Evolutionary conservation across 1,139 yeast genomes (phyloP).

Genomic region (Wickerhamomyces sp.): DNA sequence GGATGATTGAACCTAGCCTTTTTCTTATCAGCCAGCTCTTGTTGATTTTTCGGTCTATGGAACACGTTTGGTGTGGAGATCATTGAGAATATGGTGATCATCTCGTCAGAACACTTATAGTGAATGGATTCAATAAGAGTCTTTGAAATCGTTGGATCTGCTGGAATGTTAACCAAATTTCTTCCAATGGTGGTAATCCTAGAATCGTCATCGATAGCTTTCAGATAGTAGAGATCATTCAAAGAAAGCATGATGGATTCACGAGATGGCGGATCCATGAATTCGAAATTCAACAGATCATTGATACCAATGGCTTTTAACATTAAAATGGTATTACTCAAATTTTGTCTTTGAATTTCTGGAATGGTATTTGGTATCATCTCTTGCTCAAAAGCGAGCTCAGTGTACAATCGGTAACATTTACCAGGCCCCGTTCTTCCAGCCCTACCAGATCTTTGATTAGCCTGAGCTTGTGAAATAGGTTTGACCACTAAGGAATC

Average conservation of each 20-base stretch:
- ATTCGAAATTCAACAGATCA: conserved; percentile 21
- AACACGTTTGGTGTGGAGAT: conserved; percentile 82
- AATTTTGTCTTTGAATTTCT: conserved; percentile 87
- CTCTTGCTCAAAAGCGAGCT: conserved; percentile 78
- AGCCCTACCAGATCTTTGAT: conserved; percentile 95
- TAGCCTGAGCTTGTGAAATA: conserved; percentile 90
- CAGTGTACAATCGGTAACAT: conserved; percentile 84
- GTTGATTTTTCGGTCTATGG: conserved; percentile 78
- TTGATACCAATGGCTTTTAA: conserved; percentile 93
- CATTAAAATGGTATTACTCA: conserved; percentile 81
- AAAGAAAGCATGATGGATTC: conserved; percentile 72
- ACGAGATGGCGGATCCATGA: conserved; percentile 75
- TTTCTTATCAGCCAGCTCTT: conserved; percentile 69
- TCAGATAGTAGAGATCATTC: conserved; percentile 75
- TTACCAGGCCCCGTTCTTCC: conserved; percentile 97
- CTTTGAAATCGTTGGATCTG: conserved; percentile 89
- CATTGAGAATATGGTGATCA: conserved; percentile 86
- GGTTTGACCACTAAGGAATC: conserved; percentile 82
- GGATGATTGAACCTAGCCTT: conserved; percentile 73
- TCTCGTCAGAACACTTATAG: conserved; percentile 75
- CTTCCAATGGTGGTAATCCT: conserved; percentile 68
- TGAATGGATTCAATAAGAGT: conserved; percentile 73
- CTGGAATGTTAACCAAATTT: conserved; percentile 89
- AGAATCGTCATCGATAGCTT: conserved; percentile 81
- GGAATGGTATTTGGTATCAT: conserved; percentile 86